phyloP scores from a whole-genome alignment of 345 rosid species.

The Eucalyptus pumila region DNA sequence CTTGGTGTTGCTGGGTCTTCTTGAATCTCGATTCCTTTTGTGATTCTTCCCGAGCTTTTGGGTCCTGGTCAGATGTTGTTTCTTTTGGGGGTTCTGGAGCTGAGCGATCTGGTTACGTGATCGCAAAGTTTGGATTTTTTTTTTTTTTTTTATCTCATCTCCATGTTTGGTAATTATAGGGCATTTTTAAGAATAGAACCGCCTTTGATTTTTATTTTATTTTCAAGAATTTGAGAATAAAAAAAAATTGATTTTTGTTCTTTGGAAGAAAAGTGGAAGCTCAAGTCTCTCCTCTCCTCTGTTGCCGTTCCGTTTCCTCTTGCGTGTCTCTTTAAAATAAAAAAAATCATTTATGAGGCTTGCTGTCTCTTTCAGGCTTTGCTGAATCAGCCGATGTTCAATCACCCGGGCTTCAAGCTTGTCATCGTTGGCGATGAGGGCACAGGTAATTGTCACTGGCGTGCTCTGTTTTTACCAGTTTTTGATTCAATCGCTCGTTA shows the following conservation, averaged over 20 bases:
- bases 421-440: constrained; percentile 95
- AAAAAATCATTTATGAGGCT: too few species aligned
- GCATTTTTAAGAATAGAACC: too few species aligned
- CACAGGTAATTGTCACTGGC: constrained; percentile 39
- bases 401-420: constrained; percentile 88
- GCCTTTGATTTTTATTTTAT: too few species aligned
- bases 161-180: too few species aligned
- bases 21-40: neutral
- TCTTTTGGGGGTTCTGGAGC: neutral
- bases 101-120: neutral
- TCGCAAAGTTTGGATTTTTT: neutral
- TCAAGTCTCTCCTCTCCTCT: too few species aligned
- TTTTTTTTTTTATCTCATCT: neutral
- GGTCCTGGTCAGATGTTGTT: neutral
- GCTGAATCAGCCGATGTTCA: constrained; percentile 60
- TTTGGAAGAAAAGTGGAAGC: too few species aligned
- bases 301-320: too few species aligned
- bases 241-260: too few species aligned
- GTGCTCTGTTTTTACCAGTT: neutral
- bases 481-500: neutral
- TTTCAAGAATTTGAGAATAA: too few species aligned
- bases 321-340: neutral
- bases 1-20: neutral
- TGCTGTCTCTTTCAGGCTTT: constrained; percentile 42
- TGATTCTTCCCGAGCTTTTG: neutral